Percentiles rank a stretch among this genome's conserved stretches.
Evolutionary conservation across 139 green algal genomes (phyloP).

Genomic region (Axilococcus clingmanii): DNA sequence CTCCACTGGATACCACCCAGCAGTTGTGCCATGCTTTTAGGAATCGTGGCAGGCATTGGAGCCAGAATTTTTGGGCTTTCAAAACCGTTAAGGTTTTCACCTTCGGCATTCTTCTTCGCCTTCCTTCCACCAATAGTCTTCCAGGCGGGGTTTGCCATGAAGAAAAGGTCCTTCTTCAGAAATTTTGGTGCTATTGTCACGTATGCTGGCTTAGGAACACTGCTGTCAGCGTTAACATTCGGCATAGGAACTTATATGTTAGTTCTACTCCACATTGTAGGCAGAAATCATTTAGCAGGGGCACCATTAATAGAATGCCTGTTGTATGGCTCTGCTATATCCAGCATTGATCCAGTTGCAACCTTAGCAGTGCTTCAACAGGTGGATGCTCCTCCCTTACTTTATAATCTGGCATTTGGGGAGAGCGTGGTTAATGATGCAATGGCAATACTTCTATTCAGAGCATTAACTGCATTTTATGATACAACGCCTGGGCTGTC

Average conservation of each 20-base stretch:
- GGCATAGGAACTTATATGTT: slow-evolving; percentile 53
- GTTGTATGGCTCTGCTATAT: slow-evolving; percentile 53
- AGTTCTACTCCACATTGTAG: slow-evolving; percentile 32
- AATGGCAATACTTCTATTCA: slow-evolving; percentile 65
- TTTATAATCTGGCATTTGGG: slow-evolving; percentile 36
- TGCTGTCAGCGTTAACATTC: slow-evolving; percentile 41
- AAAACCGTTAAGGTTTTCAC: slow-evolving; percentile 30
- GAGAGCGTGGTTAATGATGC: slow-evolving; percentile 72
- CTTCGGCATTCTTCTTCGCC: slow-evolving; percentile 44
- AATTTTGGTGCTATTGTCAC: slow-evolving; percentile 27
- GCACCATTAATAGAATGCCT: slow-evolving; percentile 47
- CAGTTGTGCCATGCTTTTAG: slow-evolving; percentile 36
- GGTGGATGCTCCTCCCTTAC: slow-evolving; percentile 21
- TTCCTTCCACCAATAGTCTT: slow-evolving; percentile 74
- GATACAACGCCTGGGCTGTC: background rate
- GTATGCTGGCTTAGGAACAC: slow-evolving; percentile 47
- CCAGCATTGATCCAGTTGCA: slow-evolving; percentile 61
- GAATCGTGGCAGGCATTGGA: slow-evolving; percentile 21
- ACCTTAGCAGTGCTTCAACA: slow-evolving; percentile 34
- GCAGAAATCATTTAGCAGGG: slow-evolving; percentile 19
- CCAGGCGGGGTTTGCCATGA: slow-evolving; percentile 47
- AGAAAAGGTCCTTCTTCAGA: slow-evolving; percentile 32
- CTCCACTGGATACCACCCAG: too few relatives aligned
- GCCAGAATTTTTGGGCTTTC: slow-evolving; percentile 22
- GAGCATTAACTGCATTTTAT: slow-evolving; percentile 36